Base-by-base conservation (phyloP, 1,284 basidiomycete species). In the Sanghuangporus sanghuang region DNA sequence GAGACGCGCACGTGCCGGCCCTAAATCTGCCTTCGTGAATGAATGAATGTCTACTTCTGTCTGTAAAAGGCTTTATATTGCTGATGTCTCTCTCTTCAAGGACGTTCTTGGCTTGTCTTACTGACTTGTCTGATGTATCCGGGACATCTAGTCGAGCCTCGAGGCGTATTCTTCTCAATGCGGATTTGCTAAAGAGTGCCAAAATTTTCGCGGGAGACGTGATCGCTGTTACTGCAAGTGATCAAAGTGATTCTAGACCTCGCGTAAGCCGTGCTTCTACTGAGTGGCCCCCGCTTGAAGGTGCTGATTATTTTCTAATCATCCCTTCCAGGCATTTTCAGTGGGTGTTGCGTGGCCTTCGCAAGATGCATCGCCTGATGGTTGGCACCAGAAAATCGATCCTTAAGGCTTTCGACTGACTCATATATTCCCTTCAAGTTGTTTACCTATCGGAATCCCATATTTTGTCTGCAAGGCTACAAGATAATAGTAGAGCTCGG, bases 331-430 rank as follows among this genome's bases (percentile, higher is more conserved):
- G 84, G 71, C 76, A 50, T 86, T 86, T 73, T 81, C 85, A 16
- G 77, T 90, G 56, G 90, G 90, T 12, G 75, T 85, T 53, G 80
- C 82, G 67, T 92, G 90, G 90, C 88, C 89, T 9, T 87, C 85
- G 35, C 68, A 79, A 39, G 86, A 89, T 6, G 65, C 86, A 63
- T 70, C 82, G 38, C 78, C 77, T 62, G 81, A 85, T 64, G 44
- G 39, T 66, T 50, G 62, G 54, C 61, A 5, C 6, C n/a, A 3
- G 38, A n/a, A 40, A 66, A 7, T 1, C 8, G 9, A 6, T 52
- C 27, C 50, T 52, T 14, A 52, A 23, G 9, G 18, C 5, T 56
- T 67, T 44, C 61, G 63, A 38, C 49, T 59, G 35, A 65, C 23
- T 46, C 16, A n/a, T 16, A 44, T 36, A 21, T 21, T 16, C 23